Conservation (phyloP, 148 eudicot genomes). For the Chenopodium quinoa region DNA sequence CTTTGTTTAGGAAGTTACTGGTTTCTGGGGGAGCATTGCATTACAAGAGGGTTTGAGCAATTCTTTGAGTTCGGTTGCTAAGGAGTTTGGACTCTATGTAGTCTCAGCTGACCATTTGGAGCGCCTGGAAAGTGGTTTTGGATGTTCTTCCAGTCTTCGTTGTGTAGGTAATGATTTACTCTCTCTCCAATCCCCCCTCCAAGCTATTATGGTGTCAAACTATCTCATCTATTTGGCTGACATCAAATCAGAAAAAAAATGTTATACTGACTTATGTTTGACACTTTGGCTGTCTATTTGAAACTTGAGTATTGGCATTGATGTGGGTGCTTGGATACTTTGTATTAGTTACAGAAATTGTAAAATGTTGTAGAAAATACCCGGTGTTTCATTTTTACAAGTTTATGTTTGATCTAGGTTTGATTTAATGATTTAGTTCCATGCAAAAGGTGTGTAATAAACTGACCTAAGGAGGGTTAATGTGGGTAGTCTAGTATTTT, state of each 20-base stretch:
- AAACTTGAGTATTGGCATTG: background rate
- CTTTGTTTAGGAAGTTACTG: conserved; percentile 10
- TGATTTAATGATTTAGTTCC: background rate
- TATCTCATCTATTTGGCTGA: background rate
- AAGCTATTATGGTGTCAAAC: background rate
- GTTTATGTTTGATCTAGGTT: background rate
- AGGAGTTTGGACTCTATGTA: conserved; percentile 14
- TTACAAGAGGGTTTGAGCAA: conserved; percentile 21
- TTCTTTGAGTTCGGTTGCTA: conserved; percentile 10
- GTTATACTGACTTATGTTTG: background rate
- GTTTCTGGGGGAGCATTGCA: conserved; percentile 29
- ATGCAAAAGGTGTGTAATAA: background rate
- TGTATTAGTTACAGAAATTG: background rate
- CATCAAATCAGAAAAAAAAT: background rate
- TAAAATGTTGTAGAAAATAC: background rate
- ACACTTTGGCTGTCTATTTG: background rate
- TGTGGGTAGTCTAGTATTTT: no score
- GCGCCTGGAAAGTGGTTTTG: conserved; percentile 23
- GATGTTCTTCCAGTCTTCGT: conserved; percentile 17
- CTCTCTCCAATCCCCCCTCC: background rate
- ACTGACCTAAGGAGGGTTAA: no score
- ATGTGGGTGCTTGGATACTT: background rate
- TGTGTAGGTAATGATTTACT: conserved; percentile 21
- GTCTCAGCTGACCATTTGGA: conserved; percentile 19
- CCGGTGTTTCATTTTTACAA: background rate